A percentile compares a stretch with the other conserved stretches of the same genome.
Conservation (phyloP, 306 rosid genomes). For the Canavalia ensiformis region DNA sequence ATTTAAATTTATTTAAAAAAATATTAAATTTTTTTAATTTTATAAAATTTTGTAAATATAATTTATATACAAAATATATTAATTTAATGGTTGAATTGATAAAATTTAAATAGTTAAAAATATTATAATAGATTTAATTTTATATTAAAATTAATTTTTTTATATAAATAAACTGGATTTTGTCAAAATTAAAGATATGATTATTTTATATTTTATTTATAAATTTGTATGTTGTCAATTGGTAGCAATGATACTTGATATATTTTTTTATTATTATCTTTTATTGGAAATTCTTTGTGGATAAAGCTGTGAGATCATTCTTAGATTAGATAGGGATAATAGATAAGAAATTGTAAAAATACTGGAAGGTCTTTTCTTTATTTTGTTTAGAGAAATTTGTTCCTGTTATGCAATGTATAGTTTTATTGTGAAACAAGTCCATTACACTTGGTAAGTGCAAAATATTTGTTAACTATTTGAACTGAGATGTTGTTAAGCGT, state of each 20-base stretch:
- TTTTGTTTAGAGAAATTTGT: neutral
- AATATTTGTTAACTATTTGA: neutral
- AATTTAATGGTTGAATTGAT: too few species aligned
- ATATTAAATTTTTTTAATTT: too few species aligned
- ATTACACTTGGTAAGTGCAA: neutral
- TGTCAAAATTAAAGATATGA: too few species aligned
- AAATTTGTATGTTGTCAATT: neutral
- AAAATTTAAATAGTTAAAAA: too few species aligned
- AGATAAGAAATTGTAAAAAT: neutral
- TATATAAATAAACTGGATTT: too few species aligned
- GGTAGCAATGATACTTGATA: neutral
- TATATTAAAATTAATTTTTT: too few species aligned
- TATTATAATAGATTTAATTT: too few species aligned
- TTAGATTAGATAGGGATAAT: neutral
- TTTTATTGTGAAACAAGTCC: neutral
- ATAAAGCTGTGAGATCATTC: neutral
- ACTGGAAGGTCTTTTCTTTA: neutral
- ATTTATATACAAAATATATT: too few species aligned
- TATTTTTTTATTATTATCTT: neutral
- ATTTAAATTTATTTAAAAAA: too few species aligned
- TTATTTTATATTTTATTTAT: too few species aligned
- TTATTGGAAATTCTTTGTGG: neutral
- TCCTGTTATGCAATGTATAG: neutral
- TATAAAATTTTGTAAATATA: too few species aligned
- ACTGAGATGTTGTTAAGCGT: neutral